Conservation (phyloP, 495 filamentous ascomycete species). For the Xylaria palmicola region DNA sequence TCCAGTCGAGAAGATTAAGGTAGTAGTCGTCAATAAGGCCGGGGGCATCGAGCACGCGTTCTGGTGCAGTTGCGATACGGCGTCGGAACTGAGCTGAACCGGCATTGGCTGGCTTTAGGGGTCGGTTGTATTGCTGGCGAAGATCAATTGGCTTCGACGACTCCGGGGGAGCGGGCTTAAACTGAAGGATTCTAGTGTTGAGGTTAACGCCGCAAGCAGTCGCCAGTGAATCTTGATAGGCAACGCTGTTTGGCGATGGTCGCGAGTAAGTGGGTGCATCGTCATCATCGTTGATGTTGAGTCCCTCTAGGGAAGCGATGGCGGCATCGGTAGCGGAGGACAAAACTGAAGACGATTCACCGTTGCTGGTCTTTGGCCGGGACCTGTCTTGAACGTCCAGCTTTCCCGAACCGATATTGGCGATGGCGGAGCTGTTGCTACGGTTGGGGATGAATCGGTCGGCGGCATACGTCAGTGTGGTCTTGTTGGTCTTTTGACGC, state of each 20-base stretch:
- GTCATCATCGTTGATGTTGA: conserved; percentile 58
- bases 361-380: conserved; percentile 61
- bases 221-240: conserved; percentile 90
- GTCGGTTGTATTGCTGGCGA: conserved; percentile 95
- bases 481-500: conserved; percentile 70
- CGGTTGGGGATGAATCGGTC: conserved; percentile 98
- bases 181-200: conserved; percentile 94
- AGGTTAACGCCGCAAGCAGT: conserved; percentile 89
- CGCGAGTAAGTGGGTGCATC: conserved; percentile 62
- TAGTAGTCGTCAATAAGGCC: conserved; percentile 98
- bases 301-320: conserved; percentile 71
- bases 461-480: conserved; percentile 77
- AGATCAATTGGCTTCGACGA: conserved; percentile 97
- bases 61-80: conserved; percentile 88
- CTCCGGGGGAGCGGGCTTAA: conserved; percentile 95
- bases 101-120: conserved; percentile 73
- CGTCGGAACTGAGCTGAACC: conserved; percentile 80
- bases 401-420: conserved; percentile 78
- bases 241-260: conserved; percentile 79
- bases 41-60: conserved; percentile 96
- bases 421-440: conserved; percentile 80
- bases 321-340: conserved; percentile 75
- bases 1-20: conserved; percentile 97
- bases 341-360: conserved; percentile 68
- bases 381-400: conserved; percentile 62